Conservation (phyloP, 495 filamentous ascomycete genomes). For the Daldinia concentrica region DNA sequence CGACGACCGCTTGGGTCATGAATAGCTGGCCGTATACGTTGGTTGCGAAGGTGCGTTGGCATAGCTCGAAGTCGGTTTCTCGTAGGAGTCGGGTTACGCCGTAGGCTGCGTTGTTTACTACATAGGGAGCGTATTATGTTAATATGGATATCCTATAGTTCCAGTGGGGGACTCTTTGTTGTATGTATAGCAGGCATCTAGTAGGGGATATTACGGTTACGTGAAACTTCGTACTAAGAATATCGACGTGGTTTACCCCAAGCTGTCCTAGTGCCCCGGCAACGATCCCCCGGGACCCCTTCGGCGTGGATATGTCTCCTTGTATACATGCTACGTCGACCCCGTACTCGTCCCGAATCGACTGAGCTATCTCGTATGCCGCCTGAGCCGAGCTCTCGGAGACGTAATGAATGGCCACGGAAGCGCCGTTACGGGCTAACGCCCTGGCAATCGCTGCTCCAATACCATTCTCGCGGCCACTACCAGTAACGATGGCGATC, state of each 20-base stretch:
- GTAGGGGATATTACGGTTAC: background rate
- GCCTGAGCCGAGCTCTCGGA: conserved; percentile 37
- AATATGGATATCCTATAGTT: background rate
- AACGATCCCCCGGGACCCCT: conserved; percentile 48
- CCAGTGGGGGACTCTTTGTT: background rate
- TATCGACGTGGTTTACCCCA: conserved; percentile 48
- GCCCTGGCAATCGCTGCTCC: conserved; percentile 52
- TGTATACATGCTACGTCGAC: conserved; percentile 49
- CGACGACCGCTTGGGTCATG: conserved; percentile 50
- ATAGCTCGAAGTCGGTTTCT: conserved; percentile 22
- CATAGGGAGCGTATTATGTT: background rate
- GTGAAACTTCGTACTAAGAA: conserved; percentile 45
- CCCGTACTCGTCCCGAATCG: conserved; percentile 35
- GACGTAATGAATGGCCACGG: conserved; percentile 47
- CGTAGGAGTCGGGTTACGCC: background rate
- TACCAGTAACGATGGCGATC: conserved; percentile 60
- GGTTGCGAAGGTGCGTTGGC: conserved; percentile 35
- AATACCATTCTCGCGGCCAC: conserved; percentile 52
- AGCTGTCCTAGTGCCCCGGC: conserved; percentile 46
- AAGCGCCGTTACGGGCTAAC: conserved; percentile 52
- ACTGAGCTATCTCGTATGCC: conserved; percentile 37
- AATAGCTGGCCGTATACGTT: conserved; percentile 53
- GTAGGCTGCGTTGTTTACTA: conserved; percentile 39
- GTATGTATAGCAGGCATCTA: background rate
- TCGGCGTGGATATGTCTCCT: conserved; percentile 45